Percentiles rank a stretch among this genome's conserved stretches.
phyloP scores from a whole-genome alignment of 2,329 filamentous ascomycete genomes.

The Xylaria sp. region DNA sequence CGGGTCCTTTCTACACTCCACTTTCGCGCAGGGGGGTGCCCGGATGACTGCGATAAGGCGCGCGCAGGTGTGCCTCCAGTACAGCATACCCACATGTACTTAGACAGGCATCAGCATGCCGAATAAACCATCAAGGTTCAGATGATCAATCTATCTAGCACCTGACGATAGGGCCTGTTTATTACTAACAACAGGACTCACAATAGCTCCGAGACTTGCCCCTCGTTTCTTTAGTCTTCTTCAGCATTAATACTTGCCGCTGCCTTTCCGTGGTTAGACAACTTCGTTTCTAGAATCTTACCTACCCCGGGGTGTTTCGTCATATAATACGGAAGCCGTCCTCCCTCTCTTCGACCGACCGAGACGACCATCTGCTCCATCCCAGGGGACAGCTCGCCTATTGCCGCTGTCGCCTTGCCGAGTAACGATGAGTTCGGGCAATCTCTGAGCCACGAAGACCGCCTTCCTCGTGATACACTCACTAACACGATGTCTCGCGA shows the following conservation, averaged over 20 bases:
- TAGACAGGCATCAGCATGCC: constrained; percentile 17
- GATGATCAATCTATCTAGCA: constrained; percentile 36
- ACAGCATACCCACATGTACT: neutral
- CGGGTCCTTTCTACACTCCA: neutral
- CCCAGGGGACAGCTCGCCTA: neutral
- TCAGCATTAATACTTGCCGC: neutral
- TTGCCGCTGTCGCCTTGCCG: neutral
- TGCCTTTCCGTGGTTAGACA: neutral
- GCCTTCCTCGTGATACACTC: constrained; percentile 14
- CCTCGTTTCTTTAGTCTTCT: neutral
- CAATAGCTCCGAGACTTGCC: neutral
- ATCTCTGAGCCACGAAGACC: constrained; percentile 7
- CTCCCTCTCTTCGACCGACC: neutral
- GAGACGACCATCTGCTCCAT: neutral
- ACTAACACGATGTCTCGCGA: constrained; percentile 58
- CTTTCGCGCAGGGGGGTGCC: neutral
- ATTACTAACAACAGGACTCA: neutral
- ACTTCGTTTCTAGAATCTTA: neutral
- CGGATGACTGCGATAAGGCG: constrained; percentile 44
- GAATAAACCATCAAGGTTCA: constrained; percentile 37
- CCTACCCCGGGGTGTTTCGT: neutral
- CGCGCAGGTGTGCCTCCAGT: constrained; percentile 19
- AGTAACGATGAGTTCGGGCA: constrained; percentile 25
- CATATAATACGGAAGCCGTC: neutral
- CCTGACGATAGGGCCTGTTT: constrained; percentile 9